Base-by-base conservation (phyloP, 805 yeast genomes). In the Wilhelminamyces savonicus region DNA sequence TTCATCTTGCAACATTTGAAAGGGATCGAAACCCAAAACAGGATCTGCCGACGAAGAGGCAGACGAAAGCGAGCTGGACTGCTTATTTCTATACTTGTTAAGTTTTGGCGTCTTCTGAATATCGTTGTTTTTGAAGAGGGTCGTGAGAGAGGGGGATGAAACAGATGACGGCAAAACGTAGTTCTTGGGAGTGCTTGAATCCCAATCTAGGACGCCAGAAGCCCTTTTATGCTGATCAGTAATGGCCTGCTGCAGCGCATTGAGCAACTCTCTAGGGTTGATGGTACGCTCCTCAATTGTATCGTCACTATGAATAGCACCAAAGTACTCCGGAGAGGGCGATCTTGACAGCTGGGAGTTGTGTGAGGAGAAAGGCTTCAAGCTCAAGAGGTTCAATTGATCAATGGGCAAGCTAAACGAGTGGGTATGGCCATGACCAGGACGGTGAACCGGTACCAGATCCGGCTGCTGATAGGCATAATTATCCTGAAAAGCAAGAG, bases 211-310 rank as follows among this genome's bases (percentile, higher is more conserved):
- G 19, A 8, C 19, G 19, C 19, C 19, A 8, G 19, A 6, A 8
- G 8, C 19, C 8, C 8, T 17, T 4, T 23, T 31, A 18, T 9
- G 23, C 31, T 14, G 12, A 13, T 11, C 21, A 3, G 22, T 21
- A 15, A 12, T 14, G 18, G 17, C 26, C 30, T 7, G 23, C 13
- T 9, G 35, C 23, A 7, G 13, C 18, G 21, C n/a, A 14, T 17
- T 25, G 12, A 24, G 26, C 9, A 58, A 37, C 31, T 58, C 54
- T 22, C 48, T 41, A 3, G 66, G 66, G 34, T 58, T 56, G 25
- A 59, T 50, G 9, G 65, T 59, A 24, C 50, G 37, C 22, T 48
- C 50, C 27, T 45, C 49, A 17, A 20, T 14, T 15, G 22, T 23
- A 13, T 22, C 32, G 11, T 15, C 27, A 4, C 21, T 19, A 8